These are phyloP conservation scores for Xylaria sp. DNA, from an alignment of 2,329 filamentous ascomycete genomes.

Conservation along the genomic window DNA sequence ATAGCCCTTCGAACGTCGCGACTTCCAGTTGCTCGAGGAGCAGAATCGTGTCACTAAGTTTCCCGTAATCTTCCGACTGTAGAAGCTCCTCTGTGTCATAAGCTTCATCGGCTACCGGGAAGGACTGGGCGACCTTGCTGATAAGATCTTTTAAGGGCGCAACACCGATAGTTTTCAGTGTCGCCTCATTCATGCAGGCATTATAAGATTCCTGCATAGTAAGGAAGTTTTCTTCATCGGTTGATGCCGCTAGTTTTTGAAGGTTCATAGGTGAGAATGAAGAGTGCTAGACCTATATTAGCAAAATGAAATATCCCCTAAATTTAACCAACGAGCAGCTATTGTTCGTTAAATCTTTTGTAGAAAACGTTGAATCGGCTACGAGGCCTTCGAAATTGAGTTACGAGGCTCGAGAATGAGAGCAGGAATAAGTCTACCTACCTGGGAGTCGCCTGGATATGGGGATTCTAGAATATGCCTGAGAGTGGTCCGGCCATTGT, in stretches of 20 bases:
- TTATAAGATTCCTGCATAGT: slow-evolving; percentile 73
- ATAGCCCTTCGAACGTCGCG: slow-evolving; percentile 52
- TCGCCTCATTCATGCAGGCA: slow-evolving; percentile 72
- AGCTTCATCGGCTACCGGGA: slow-evolving; percentile 51
- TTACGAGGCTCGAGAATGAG: neutral
- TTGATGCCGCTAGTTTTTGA: slow-evolving; percentile 51
- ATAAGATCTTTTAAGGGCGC: slow-evolving; percentile 68
- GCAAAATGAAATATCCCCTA: slow-evolving; percentile 27
- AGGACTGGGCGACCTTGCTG: slow-evolving; percentile 60
- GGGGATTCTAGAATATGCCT: slow-evolving; percentile 72
- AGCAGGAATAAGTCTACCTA: slow-evolving; percentile 35
- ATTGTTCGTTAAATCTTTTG: neutral
- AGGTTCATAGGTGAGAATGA: slow-evolving; percentile 59
- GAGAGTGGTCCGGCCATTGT: slow-evolving; percentile 67
- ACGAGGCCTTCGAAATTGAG: neutral
- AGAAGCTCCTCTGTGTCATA: slow-evolving; percentile 42
- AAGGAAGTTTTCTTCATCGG: slow-evolving; percentile 71
- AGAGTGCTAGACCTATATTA: slow-evolving; percentile 56
- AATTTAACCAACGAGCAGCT: neutral
- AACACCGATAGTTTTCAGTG: slow-evolving; percentile 65
- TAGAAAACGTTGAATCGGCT: neutral
- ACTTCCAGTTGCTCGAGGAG: slow-evolving; percentile 60
- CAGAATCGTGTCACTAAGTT: slow-evolving; percentile 58
- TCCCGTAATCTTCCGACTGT: slow-evolving; percentile 45
- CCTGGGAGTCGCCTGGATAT: slow-evolving; percentile 58